Evolutionary conservation across 768 basidiomycete species (phyloP).

Genomic region (Infundibulicybe gibba): DNA sequence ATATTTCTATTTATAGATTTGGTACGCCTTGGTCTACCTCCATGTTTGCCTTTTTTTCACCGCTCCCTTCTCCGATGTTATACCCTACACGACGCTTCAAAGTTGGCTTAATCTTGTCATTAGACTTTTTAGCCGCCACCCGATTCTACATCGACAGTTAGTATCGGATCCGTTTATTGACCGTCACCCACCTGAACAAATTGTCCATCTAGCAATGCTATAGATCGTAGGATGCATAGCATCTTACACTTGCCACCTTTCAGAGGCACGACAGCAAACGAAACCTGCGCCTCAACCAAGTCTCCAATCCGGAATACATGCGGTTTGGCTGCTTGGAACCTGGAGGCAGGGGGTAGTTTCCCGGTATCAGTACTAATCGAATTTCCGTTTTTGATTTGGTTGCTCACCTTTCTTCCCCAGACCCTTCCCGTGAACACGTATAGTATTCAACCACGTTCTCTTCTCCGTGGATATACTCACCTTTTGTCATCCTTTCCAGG

Average conservation of each 20-base stretch:
- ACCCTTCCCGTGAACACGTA: too few species aligned
- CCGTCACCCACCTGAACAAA: slow-evolving; percentile 9
- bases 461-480: neutral
- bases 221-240: slow-evolving; percentile 2
- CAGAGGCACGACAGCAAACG: slow-evolving; percentile 7
- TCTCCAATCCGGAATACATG: slow-evolving; percentile 9
- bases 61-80: too few species aligned
- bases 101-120: too few species aligned
- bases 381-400: too few species aligned
- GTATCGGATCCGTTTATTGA: neutral
- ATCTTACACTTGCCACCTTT: slow-evolving; percentile 8
- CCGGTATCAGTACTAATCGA: too few species aligned
- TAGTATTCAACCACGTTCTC: neutral
- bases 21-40: too few species aligned
- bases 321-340: slow-evolving; percentile 4
- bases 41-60: too few species aligned
- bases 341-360: neutral
- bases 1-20: too few species aligned
- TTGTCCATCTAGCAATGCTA: slow-evolving; percentile 11
- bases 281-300: slow-evolving; percentile 16
- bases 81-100: too few species aligned
- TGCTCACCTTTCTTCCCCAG: too few species aligned
- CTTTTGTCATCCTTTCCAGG: neutral
- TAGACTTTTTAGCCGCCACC: too few species aligned
- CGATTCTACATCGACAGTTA: too few species aligned